Conservation (phyloP, 306 rosid species). For the Lathyrus sativus region DNA sequence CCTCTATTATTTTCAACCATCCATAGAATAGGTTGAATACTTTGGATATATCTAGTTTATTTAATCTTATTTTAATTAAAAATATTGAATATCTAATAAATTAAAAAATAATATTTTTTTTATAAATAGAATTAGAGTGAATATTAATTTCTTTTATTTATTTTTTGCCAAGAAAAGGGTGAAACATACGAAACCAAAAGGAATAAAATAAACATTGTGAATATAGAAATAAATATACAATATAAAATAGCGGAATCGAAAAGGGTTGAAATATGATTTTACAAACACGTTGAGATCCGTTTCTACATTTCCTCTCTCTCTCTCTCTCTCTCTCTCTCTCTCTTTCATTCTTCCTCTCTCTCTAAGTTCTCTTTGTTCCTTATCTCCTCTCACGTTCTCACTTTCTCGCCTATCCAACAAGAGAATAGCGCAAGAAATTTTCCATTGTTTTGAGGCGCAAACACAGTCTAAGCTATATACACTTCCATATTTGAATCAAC, state of each 20-base stretch:
- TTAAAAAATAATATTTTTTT: no score
- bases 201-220: neutral
- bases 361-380: slow-evolving; percentile 65
- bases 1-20: no score
- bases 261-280: slow-evolving; percentile 39
- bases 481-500: slow-evolving; percentile 29
- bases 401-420: slow-evolving; percentile 58
- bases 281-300: slow-evolving; percentile 68
- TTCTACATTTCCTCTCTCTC: slow-evolving; percentile 50
- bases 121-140: no score
- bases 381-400: slow-evolving; percentile 71
- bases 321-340: slow-evolving; percentile 23
- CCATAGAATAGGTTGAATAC: no score
- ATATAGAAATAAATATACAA: no score
- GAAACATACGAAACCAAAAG: neutral
- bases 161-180: neutral
- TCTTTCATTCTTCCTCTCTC: no score
- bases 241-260: slow-evolving; percentile 59
- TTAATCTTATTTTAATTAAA: no score
- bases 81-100: no score
- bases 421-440: slow-evolving; percentile 40
- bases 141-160: no score
- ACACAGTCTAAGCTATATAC: slow-evolving; percentile 11
- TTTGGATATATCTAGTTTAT: no score
- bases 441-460: neutral